Evolutionary conservation across 1,139 yeast genomes (phyloP).

Genomic region (Scheffersomyces insectosa): DNA sequence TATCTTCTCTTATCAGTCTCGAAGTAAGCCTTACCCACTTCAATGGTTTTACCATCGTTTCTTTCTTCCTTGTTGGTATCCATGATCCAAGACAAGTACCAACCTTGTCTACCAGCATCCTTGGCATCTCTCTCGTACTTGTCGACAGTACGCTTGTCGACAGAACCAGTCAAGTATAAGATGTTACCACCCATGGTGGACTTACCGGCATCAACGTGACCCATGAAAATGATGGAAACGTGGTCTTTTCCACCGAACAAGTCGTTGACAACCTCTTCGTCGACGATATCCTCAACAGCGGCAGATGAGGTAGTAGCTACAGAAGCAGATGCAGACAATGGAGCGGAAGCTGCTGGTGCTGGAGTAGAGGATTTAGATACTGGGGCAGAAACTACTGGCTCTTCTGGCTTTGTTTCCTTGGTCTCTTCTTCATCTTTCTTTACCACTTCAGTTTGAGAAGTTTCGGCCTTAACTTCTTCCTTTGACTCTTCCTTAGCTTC

Average conservation of each 20-base stretch:
- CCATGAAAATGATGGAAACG: constrained; percentile 95
- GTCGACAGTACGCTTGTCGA: constrained; percentile 98
- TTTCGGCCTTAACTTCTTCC: constrained; percentile 7
- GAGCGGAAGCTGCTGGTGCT: constrained; percentile 12
- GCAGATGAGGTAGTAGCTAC: constrained; percentile 54
- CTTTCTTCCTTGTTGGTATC: constrained; percentile 99
- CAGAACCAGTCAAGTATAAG: constrained; percentile 90
- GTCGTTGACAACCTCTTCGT: constrained; percentile 84
- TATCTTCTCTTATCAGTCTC: constrained; percentile 98
- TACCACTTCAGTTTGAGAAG: constrained; percentile 11
- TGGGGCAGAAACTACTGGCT: constrained; percentile 12
- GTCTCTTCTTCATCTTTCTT: constrained; percentile 9
- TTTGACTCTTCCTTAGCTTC: constrained; percentile 6
- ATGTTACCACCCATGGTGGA: constrained; percentile 99
- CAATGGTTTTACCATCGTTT: constrained; percentile 97
- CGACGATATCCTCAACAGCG: constrained; percentile 85
- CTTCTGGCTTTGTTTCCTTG: constrained; percentile 11
- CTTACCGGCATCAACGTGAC: constrained; percentile 99
- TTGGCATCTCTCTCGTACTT: constrained; percentile 98
- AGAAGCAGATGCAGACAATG: constrained; percentile 23
- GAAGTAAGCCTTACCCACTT: constrained; percentile 95
- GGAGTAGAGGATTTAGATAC: constrained; percentile 14
- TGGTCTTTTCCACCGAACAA: constrained; percentile 98
- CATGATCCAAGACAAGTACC: constrained; percentile 99
- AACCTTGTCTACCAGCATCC: constrained; percentile 99